Conservation (phyloP, 163 green algal genomes). For the Trebouxia gelatinosa region DNA sequence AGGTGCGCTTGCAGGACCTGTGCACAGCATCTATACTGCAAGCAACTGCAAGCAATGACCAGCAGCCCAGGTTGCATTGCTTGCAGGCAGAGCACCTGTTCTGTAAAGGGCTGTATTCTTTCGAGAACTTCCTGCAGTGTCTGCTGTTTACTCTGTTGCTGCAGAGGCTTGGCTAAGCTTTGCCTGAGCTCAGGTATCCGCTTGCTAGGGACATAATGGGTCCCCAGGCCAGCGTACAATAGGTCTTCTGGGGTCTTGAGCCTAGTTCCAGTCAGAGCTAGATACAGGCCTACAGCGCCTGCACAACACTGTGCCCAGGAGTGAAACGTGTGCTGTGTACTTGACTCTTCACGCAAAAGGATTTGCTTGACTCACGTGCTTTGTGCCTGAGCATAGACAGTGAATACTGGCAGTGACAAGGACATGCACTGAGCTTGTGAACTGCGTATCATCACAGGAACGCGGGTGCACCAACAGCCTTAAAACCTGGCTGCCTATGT, state of each 20-base stretch:
- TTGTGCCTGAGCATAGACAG: background rate
- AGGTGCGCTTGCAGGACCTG: no score
- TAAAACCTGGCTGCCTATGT: background rate
- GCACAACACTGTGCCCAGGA: background rate
- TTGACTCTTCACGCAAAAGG: background rate
- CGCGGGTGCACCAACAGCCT: background rate
- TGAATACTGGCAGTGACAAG: background rate
- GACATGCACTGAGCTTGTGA: background rate
- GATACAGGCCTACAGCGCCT: conserved; percentile 76
- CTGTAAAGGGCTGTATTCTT: background rate
- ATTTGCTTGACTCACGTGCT: no score
- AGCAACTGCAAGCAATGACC: no score
- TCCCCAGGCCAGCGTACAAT: conserved; percentile 75
- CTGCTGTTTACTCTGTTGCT: conserved; percentile 16
- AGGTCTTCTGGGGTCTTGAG: conserved; percentile 44
- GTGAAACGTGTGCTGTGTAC: background rate
- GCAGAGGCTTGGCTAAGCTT: background rate
- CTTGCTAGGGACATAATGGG: conserved; percentile 78
- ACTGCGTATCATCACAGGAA: background rate
- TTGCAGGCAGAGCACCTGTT: no score
- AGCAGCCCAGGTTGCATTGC: no score
- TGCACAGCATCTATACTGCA: no score
- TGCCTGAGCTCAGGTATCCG: conserved; percentile 43
- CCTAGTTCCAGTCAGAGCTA: conserved; percentile 82
- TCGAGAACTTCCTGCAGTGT: background rate